A percentile compares a stretch with the other conserved stretches of the same genome.
phyloP scores from a whole-genome alignment of 306 rosid species.

The Neltuma alba region DNA sequence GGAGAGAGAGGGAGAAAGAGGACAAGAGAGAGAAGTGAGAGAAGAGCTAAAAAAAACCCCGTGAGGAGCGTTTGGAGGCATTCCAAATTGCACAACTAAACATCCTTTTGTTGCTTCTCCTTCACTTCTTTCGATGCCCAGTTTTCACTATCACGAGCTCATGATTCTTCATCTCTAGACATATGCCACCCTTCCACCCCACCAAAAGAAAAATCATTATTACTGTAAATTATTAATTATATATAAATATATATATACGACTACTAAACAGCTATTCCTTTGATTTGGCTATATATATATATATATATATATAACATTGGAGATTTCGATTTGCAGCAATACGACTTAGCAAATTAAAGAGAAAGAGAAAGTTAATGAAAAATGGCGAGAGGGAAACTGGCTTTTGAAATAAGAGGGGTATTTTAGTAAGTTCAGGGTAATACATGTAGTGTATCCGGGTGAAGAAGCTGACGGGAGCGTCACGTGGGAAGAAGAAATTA shows the following conservation, averaged over 20 bases:
- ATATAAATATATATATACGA: neutral
- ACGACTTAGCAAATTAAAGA: neutral
- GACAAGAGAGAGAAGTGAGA: constrained; percentile 17
- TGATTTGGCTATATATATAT: neutral
- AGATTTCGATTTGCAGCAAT: neutral
- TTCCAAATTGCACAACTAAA: constrained; percentile 57
- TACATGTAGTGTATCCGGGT: constrained; percentile 27
- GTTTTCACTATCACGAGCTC: constrained; percentile 61
- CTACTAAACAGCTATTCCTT: neutral
- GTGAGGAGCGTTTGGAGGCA: constrained; percentile 89
- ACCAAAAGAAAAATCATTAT: neutral
- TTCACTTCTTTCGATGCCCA: constrained; percentile 70
- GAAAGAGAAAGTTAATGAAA: neutral
- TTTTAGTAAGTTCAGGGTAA: constrained; percentile 38
- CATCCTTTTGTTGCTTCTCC: constrained; percentile 65
- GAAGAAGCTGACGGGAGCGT: neutral
- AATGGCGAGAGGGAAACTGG: neutral
- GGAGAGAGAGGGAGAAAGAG: constrained; percentile 52
- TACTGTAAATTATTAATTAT: neutral
- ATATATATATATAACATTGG: neutral
- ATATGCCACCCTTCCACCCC: neutral
- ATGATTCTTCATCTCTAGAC: constrained; percentile 19
- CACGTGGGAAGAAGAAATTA: constrained; percentile 46
- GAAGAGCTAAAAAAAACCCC: constrained; percentile 52
- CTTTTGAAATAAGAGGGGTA: constrained; percentile 42